phyloP scores from a whole-genome alignment of 257 asterid genomes.

The Cordia subcordata region DNA sequence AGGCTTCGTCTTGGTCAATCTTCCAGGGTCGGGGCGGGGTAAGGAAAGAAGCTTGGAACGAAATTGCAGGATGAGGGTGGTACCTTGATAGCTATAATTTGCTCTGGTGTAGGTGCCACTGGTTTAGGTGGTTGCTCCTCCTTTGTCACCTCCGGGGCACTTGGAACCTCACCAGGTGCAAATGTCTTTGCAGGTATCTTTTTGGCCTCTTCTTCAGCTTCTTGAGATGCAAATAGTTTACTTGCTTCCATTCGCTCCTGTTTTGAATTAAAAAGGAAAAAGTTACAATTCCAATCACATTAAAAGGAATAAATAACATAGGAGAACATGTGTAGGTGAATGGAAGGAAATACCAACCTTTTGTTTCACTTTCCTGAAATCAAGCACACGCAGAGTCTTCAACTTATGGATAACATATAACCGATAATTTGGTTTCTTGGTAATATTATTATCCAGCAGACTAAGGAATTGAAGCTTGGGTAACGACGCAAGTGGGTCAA shows the following conservation, averaged over 20 bases:
- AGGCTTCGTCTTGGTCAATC: too few relatives aligned
- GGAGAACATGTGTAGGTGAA: neutral
- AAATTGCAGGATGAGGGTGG: neutral
- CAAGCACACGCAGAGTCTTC: conserved; percentile 75
- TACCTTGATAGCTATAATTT: conserved; percentile 95
- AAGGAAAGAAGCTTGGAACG: too few relatives aligned
- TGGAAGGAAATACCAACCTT: conserved; percentile 48
- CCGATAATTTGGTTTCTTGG: conserved; percentile 95
- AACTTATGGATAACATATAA: conserved; percentile 89
- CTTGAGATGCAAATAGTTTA: conserved; percentile 70
- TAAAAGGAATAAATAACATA: too few relatives aligned
- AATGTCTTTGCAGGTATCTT: conserved; percentile 70
- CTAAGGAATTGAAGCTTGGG: conserved; percentile 88
- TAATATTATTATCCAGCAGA: conserved; percentile 82
- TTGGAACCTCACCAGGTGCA: conserved; percentile 69
- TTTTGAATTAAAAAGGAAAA: conserved; percentile 4
- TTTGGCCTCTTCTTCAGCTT: conserved; percentile 91
- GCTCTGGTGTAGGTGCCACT: conserved; percentile 87
- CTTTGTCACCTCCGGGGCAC: conserved; percentile 46
- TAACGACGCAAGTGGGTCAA: conserved; percentile 86
- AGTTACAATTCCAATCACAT: neutral
- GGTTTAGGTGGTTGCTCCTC: conserved; percentile 70
- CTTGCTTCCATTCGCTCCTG: conserved; percentile 94
- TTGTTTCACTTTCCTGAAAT: conserved; percentile 89
- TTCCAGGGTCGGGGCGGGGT: too few relatives aligned